Percentiles rank a stretch among this genome's conserved stretches.
Evolutionary conservation across 176 grass and related monocot species (phyloP).

Genomic region (Triticum urartu): DNA sequence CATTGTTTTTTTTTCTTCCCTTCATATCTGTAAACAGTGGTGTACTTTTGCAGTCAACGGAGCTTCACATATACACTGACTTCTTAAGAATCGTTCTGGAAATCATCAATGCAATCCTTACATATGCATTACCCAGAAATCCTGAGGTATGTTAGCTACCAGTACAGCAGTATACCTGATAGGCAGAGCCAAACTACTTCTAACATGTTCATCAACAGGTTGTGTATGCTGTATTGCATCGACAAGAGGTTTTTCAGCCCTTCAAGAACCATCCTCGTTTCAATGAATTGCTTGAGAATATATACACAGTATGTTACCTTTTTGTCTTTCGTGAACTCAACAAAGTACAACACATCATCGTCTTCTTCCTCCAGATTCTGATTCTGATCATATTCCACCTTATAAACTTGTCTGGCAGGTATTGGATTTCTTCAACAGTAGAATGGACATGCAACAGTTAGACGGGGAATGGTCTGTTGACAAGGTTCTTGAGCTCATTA

Average conservation of each 20-base stretch:
- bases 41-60: constrained; percentile 79
- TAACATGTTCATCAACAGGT: constrained; percentile 58
- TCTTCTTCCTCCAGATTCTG: constrained; percentile 26
- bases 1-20: constrained; percentile 7
- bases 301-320: constrained; percentile 77
- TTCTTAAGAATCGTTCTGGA: constrained; percentile 98
- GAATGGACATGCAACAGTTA: constrained; percentile 92
- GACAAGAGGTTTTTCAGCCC: constrained; percentile 94
- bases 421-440: constrained; percentile 96
- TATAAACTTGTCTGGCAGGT: constrained; percentile 48
- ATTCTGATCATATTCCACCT: constrained; percentile 25
- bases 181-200: constrained; percentile 22
- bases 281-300: constrained; percentile 96
- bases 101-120: constrained; percentile 97
- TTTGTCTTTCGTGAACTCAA: not conserved
- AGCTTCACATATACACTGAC: constrained; percentile 98
- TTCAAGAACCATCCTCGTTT: constrained; percentile 98
- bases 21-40: constrained; percentile 33
- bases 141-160: constrained; percentile 62
- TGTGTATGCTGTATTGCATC: constrained; percentile 97
- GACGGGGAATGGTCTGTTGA: constrained; percentile 96
- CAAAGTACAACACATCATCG: constrained; percentile 16
- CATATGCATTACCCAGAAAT: constrained; percentile 95
- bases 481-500: constrained; percentile 95
- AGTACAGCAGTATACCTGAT: constrained; percentile 19